phyloP scores from a whole-genome alignment of 1,284 basidiomycete species.

The Trichosporon sp. region DNA sequence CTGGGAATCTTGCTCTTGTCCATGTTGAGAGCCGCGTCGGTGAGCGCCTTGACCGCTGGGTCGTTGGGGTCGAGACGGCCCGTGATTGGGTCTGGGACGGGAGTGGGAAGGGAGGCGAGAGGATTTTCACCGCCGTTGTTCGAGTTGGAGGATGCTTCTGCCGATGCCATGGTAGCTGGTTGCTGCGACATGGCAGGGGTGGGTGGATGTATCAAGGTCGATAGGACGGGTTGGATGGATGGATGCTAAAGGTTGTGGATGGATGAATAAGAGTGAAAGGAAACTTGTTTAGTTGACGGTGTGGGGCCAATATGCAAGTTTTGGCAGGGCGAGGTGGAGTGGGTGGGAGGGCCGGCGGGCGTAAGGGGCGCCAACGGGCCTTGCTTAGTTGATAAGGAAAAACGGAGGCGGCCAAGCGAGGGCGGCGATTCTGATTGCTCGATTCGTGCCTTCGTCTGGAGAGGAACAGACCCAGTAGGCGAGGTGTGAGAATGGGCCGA shows the following conservation, averaged over 20 bases:
- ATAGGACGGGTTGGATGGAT: constrained; percentile 5
- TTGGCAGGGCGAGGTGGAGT: constrained; percentile 4
- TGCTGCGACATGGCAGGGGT: constrained; percentile 24
- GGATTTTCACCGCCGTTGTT: constrained; percentile 28
- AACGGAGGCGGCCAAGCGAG: background rate
- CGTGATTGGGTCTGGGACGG: constrained; percentile 55
- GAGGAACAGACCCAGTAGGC: background rate
- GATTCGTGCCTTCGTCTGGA: background rate
- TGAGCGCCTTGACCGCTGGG: constrained; percentile 56
- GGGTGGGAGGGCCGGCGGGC: constrained; percentile 13
- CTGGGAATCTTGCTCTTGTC: constrained; percentile 65
- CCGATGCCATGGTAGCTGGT: constrained; percentile 25
- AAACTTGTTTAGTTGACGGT: constrained; percentile 17
- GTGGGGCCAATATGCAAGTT: constrained; percentile 21
- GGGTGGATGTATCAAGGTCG: background rate
- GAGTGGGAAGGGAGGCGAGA: constrained; percentile 35
- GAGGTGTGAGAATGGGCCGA: background rate
- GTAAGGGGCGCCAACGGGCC: background rate
- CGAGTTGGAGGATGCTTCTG: constrained; percentile 26
- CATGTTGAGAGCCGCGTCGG: constrained; percentile 58
- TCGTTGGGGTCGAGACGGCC: constrained; percentile 58
- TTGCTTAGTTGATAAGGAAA: constrained; percentile 19
- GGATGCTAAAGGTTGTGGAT: background rate
- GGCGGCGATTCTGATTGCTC: constrained; percentile 9
- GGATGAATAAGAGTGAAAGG: constrained; percentile 5